Base-by-base conservation (phyloP, 306 rosid genomes). In the Gastrolobium bilobum region DNA sequence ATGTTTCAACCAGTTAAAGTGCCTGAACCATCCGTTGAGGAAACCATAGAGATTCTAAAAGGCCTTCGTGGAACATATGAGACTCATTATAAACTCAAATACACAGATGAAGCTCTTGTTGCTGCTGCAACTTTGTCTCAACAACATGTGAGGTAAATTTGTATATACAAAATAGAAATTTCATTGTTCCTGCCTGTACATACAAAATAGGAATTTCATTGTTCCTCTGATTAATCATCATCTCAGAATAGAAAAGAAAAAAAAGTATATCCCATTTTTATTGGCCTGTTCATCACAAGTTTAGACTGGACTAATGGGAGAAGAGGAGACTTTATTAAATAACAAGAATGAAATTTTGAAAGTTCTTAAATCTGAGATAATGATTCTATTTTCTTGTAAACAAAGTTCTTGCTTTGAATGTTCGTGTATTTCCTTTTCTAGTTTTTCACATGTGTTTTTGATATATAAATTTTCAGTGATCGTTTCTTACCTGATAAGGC, bases 1-100 rank as follows among this genome's bases (percentile, higher is more conserved):
- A 70, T 92, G 46, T 89, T 82, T 68, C 96, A 91, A 59, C 84
- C 85, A 0, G 87, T 89, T 40, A 88, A 80, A 80, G 91, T 91
- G 35, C 86, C 85, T 0, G 91, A 89, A 66, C 93, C 93, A 74
- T 67, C 93, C 26, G 84, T 91, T 30, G 93, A 89, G 8, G 96
- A 91, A 78, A 89, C 93, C 48, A 79, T 89, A 66, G 83, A 61
- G 67, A 91, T 91, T 81, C 70, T 89, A 82, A 84, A 90, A 83
- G 96, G 96, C 15, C 91, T 91, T 52, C 79, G 90, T 15, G 91
- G 86, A 72, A 87, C 88, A 1, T 91, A 89, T 54, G 93, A 89
- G 78, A 84, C 88, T 71, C 93, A 91, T 73, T 91, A 89, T 89
- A 91, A 91, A 77, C 90, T 91, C 42, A 91, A 82, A 13, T 88